A percentile compares a stretch with the other conserved stretches of the same genome.
Evolutionary conservation across 1,284 basidiomycete genomes (phyloP).

Genomic region (Schizopora paradoxa): DNA sequence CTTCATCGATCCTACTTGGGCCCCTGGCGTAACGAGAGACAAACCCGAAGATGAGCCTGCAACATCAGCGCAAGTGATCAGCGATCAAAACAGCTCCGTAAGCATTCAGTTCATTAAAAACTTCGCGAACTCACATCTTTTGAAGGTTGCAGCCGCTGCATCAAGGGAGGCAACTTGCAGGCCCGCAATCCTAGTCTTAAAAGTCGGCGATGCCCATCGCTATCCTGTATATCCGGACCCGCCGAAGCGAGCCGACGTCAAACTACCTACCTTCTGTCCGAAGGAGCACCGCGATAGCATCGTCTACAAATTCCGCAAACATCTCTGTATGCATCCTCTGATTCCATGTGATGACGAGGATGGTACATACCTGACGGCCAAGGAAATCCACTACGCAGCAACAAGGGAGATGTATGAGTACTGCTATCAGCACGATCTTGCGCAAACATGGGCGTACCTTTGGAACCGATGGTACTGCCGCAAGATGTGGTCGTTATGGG

Average conservation of each 20-base stretch:
- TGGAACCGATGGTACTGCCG: constrained; percentile 21
- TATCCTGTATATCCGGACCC: too few species aligned
- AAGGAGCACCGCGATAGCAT: constrained; percentile 14
- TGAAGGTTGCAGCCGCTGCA: too few species aligned
- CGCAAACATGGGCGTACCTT: constrained; percentile 20
- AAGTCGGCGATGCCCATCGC: too few species aligned
- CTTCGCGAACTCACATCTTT: too few species aligned
- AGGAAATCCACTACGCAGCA: constrained; percentile 12
- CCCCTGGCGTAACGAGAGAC: constrained; percentile 13
- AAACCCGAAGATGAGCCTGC: too few species aligned
- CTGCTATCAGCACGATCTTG: constrained; percentile 14
- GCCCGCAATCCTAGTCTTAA: too few species aligned
- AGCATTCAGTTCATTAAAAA: too few species aligned
- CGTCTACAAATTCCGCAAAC: constrained; percentile 16
- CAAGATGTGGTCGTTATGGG: constrained; percentile 18
- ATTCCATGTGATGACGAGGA: constrained; percentile 14
- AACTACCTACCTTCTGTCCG: constrained; percentile 19
- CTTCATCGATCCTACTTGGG: constrained; percentile 20
- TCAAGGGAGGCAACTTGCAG: too few species aligned
- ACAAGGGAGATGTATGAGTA: constrained; percentile 14
- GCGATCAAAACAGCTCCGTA: too few species aligned
- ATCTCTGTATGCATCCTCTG: constrained; percentile 14
- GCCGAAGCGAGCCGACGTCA: constrained; percentile 13
- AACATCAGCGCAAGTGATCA: too few species aligned
- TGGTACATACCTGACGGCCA: constrained; percentile 10